Conservation (phyloP, 2,329 filamentous ascomycete genomes). For the Exophiala xenobiotica region DNA sequence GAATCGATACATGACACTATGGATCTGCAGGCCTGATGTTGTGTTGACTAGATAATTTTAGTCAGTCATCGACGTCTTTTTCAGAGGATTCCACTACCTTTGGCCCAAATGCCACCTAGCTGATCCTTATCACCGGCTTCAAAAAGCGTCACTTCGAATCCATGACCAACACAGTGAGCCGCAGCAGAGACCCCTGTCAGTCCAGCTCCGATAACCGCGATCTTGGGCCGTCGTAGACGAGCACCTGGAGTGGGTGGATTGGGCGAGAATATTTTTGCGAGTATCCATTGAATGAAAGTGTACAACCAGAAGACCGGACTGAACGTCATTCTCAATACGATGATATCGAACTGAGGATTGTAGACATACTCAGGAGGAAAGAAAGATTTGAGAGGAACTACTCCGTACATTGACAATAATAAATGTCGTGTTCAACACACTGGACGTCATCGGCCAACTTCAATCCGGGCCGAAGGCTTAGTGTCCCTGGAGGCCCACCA, state of each 20-base stretch:
- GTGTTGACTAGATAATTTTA: too few relatives aligned
- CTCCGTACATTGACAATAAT: background rate
- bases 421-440: background rate
- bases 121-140: slow-evolving; percentile 66
- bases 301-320: slow-evolving; percentile 54
- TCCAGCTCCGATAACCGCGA: slow-evolving; percentile 69
- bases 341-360: background rate
- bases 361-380: background rate
- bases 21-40: slow-evolving; percentile 80
- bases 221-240: slow-evolving; percentile 60
- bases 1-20: slow-evolving; percentile 85
- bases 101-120: slow-evolving; percentile 79
- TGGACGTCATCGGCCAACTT: background rate
- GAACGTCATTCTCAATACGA: slow-evolving; percentile 11
- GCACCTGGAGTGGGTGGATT: slow-evolving; percentile 61
- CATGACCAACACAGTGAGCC: slow-evolving; percentile 79
- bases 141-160: slow-evolving; percentile 78
- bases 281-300: slow-evolving; percentile 63
- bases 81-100: too few relatives aligned
- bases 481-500: too few relatives aligned
- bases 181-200: slow-evolving; percentile 76
- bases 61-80: too few relatives aligned
- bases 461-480: background rate
- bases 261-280: slow-evolving; percentile 67
- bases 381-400: background rate